phyloP scores from a whole-genome alignment of 2,329 filamentous ascomycete species.

The Penicillium expansum region DNA sequence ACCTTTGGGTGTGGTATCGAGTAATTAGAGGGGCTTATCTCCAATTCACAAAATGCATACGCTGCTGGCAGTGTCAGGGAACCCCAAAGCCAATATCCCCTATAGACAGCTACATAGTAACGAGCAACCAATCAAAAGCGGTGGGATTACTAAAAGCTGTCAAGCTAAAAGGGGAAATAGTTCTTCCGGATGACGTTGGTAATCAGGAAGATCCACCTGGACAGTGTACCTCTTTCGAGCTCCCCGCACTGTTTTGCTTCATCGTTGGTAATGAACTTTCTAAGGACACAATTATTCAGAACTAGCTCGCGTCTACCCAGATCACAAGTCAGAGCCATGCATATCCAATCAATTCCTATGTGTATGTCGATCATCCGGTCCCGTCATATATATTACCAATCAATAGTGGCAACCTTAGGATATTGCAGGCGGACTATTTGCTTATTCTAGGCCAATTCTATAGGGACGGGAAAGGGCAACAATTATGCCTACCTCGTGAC shows the following conservation, averaged over 20 bases:
- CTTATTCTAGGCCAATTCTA: neutral
- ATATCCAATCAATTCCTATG: conserved; percentile 55
- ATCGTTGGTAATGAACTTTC: conserved; percentile 30
- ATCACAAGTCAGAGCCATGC: conserved; percentile 41
- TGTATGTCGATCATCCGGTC: conserved; percentile 38
- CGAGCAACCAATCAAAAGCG: conserved; percentile 6
- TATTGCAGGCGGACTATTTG: neutral
- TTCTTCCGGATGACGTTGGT: conserved; percentile 21
- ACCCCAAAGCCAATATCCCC: neutral
- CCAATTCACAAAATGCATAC: conserved; percentile 2
- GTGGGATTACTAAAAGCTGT: conserved; percentile 10
- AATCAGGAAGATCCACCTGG: conserved; percentile 7
- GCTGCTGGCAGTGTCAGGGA: conserved; percentile 23
- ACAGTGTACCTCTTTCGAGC: neutral
- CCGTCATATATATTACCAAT: conserved; percentile 1
- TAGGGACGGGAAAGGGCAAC: conserved; percentile 44
- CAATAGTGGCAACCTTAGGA: neutral
- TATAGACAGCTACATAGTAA: neutral
- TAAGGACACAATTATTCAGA: conserved; percentile 22
- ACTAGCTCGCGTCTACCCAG: conserved; percentile 8
- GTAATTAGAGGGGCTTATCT: conserved; percentile 11
- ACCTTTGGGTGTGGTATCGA: conserved; percentile 32
- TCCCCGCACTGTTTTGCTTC: conserved; percentile 18
- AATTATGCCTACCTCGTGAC: conserved; percentile 55
- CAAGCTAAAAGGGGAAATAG: neutral